Base-by-base conservation (phyloP, 768 basidiomycete genomes). In the Kwoniella bestiolae region DNA sequence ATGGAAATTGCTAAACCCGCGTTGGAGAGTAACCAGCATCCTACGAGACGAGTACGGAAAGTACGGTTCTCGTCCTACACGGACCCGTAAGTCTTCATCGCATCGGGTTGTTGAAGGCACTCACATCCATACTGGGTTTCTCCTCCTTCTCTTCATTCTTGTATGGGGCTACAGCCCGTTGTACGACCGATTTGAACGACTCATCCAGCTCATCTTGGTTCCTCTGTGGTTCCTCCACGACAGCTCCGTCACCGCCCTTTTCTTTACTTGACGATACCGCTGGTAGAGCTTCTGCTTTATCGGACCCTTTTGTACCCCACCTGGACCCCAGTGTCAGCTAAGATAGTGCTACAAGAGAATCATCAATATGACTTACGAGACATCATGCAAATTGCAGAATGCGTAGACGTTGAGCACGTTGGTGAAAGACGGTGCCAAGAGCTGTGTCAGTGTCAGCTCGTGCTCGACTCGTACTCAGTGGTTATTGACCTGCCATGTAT, bases 211-310 rank as follows among this genome's bases (percentile, higher is more conserved):
- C 94, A 67, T 90, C 73, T 67, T 66, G 65, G 41, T 55, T 65
- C 67, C 87, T 86, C 32, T 90, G 87, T 0, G 90, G 88, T 72
- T 94, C 94, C 74, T 94, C 92, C 16, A 95, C 92, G 31, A 92
- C 90, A 11, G 86, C 85, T 3, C 86, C 86, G 23, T 84, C 84
- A 41, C 89, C 91, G 2, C 86, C 85, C 62, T 88, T 90, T 46
- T 84, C 82, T 80, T 94, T 94, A 68, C 87, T 89, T 7, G 94
- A 93, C 1, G 90, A 90, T 18, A 95, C 87, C 0, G 92, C 91
- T 1, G 94, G 94, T 8, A 97, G 84, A 3, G 89, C 89, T 74
- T 96, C 94, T 2, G 89, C 94, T 80, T 94, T 94, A 83, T 97
- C 95, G 60, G 79, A 80, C 3, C 80, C 77, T 50, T 79, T 79